Evolutionary conservation across 2,329 filamentous ascomycete species (phyloP).

Genomic region (Elsinoe australis): DNA sequence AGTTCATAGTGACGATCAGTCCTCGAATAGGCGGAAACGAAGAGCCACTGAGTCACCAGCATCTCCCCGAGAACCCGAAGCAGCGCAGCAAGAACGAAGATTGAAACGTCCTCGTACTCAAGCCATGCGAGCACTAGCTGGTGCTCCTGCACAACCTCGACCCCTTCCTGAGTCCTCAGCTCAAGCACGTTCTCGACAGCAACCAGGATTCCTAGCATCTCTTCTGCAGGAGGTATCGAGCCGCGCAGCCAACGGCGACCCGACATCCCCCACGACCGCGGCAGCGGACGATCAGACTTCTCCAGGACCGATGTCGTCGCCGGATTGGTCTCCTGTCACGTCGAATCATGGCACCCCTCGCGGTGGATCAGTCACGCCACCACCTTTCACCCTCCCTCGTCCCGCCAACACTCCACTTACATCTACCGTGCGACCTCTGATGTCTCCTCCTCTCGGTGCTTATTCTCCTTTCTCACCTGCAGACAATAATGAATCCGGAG

Average conservation of each 20-base stretch:
- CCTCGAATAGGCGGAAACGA: constrained; percentile 58
- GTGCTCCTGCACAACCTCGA: background rate
- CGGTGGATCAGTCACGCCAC: constrained; percentile 61
- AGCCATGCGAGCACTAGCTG: constrained; percentile 16
- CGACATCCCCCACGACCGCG: constrained; percentile 1
- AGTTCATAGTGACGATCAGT: constrained; percentile 46
- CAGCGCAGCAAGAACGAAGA: constrained; percentile 67
- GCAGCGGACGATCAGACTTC: constrained; percentile 34
- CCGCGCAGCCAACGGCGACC: constrained; percentile 28
- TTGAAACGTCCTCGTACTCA: constrained; percentile 75
- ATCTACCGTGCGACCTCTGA: constrained; percentile 63
- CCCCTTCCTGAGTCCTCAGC: constrained; percentile 27
- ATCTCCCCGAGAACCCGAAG: constrained; percentile 49
- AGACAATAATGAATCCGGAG: constrained; percentile 28
- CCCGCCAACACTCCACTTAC: constrained; percentile 60
- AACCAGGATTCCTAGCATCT: constrained; percentile 76
- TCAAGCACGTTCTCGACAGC: constrained; percentile 30
- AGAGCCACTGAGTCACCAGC: constrained; percentile 70
- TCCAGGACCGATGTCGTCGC: constrained; percentile 49
- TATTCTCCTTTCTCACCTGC: constrained; percentile 20
- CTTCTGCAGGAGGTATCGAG: constrained; percentile 80
- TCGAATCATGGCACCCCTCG: constrained; percentile 61
- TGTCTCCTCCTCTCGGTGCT: constrained; percentile 46
- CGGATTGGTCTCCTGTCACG: constrained; percentile 56
- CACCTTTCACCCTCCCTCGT: constrained; percentile 53